phyloP scores from a whole-genome alignment of 2,329 filamentous ascomycete genomes.

The Botrytis fragariae region DNA sequence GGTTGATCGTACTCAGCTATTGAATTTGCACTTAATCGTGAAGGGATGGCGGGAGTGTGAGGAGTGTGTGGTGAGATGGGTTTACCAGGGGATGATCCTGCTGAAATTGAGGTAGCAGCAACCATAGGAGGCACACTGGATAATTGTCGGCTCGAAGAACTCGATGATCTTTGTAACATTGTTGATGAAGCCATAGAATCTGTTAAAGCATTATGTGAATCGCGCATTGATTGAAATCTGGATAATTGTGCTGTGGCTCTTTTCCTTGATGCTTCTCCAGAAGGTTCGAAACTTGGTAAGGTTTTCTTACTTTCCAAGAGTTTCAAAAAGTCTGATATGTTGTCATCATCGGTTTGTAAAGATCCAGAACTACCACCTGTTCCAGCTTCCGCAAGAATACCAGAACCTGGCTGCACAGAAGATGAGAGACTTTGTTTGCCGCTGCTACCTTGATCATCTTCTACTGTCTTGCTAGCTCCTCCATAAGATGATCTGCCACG shows the following conservation, averaged over 20 bases:
- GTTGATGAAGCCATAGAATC: conserved; percentile 92
- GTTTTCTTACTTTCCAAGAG: conserved; percentile 85
- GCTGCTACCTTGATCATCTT: conserved; percentile 76
- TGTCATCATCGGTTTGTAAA: conserved; percentile 77
- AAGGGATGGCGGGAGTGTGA: conserved; percentile 90
- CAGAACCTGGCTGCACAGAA: conserved; percentile 70
- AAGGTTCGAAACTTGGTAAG: conserved; percentile 71
- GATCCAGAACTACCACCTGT: conserved; percentile 66
- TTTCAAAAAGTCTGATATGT: conserved; percentile 90
- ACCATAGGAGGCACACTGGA: conserved; percentile 63
- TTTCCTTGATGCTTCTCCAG: conserved; percentile 68
- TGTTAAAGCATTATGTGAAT: conserved; percentile 82
- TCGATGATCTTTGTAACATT: conserved; percentile 78
- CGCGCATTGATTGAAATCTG: conserved; percentile 84
- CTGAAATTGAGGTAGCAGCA: conserved; percentile 72
- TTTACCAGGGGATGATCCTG: conserved; percentile 85
- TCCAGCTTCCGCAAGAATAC: conserved; percentile 69
- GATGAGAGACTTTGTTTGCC: conserved; percentile 77
- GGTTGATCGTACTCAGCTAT: conserved; percentile 64
- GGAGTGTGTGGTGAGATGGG: conserved; percentile 87
- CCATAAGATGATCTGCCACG: conserved; percentile 75
- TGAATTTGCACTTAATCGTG: conserved; percentile 86
- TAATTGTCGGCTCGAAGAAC: conserved; percentile 63
- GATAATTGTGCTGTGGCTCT: conserved; percentile 76
- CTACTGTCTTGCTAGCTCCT: conserved; percentile 61